phyloP scores from a whole-genome alignment of 495 filamentous ascomycete genomes.

The Podospora conica region DNA sequence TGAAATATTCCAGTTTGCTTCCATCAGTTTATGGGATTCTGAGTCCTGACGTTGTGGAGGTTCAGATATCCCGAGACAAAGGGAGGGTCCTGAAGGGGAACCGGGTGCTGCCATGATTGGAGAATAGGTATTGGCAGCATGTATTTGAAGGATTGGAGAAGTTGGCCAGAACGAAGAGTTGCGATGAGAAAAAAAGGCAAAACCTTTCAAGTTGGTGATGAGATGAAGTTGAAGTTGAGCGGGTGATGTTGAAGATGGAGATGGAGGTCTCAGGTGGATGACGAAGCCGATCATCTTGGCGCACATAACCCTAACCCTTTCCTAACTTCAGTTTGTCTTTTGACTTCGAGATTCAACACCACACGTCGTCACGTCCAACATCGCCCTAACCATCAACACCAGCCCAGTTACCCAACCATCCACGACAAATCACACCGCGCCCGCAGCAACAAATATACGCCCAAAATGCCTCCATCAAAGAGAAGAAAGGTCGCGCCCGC shows the following conservation, averaged over 20 bases:
- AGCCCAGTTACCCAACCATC: neutral
- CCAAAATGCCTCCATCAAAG: conserved; percentile 42
- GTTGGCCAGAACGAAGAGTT: too few species aligned
- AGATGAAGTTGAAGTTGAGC: neutral
- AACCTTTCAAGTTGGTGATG: neutral
- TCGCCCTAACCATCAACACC: neutral
- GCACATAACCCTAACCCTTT: neutral
- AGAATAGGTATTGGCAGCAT: too few species aligned
- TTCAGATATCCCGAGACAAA: neutral
- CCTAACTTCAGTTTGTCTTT: neutral
- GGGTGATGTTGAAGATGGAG: too few species aligned
- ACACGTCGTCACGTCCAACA: neutral
- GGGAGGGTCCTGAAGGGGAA: too few species aligned
- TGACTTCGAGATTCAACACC: neutral
- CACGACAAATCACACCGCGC: neutral
- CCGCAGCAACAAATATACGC: neutral
- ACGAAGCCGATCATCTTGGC: neutral
- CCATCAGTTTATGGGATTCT: neutral
- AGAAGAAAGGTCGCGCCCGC: conserved; percentile 35
- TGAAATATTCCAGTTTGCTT: neutral
- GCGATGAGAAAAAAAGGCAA: neutral
- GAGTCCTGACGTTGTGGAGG: neutral
- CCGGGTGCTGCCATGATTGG: neutral
- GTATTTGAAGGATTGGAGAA: too few species aligned
- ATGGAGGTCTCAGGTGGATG: neutral